phyloP scores from a whole-genome alignment of 106 monocot species.

The Dactylorhiza incarnata region DNA sequence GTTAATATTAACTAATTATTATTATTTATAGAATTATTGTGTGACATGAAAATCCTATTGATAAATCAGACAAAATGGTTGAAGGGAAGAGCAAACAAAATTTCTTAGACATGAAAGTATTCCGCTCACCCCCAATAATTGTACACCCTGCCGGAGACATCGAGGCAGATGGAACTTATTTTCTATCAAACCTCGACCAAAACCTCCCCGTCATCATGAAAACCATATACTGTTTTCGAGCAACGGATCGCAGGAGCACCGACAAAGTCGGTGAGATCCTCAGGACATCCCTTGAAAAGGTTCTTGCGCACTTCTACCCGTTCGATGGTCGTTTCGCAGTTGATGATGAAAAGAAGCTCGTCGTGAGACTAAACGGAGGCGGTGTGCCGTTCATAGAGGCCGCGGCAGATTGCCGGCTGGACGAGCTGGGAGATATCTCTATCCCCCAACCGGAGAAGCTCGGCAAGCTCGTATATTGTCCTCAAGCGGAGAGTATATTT shows the following conservation, averaged over 20 bases:
- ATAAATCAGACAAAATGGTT: background rate
- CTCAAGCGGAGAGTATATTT: background rate
- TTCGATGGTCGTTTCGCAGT: constrained; percentile 29
- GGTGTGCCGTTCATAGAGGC: constrained; percentile 37
- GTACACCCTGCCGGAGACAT: background rate
- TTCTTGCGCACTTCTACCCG: constrained; percentile 30
- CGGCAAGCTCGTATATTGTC: background rate
- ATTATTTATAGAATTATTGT: background rate
- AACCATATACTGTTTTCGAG: constrained; percentile 31
- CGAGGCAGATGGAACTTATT: constrained; percentile 8
- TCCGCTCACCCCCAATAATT: background rate
- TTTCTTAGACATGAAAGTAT: background rate
- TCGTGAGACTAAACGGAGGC: constrained; percentile 20
- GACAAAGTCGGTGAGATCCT: constrained; percentile 16
- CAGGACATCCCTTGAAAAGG: constrained; percentile 18
- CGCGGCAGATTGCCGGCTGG: constrained; percentile 19
- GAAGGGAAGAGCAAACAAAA: background rate
- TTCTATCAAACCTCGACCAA: constrained; percentile 46
- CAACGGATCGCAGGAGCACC: background rate
- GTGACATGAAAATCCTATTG: background rate
- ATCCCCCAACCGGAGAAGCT: constrained; percentile 16
- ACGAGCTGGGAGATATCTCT: constrained; percentile 26
- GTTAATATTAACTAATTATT: too few relatives aligned
- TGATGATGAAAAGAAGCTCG: constrained; percentile 24
- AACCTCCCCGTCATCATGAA: constrained; percentile 38